Base-by-base conservation (phyloP, 2,329 filamentous ascomycete genomes). In the Penicillium sp. region DNA sequence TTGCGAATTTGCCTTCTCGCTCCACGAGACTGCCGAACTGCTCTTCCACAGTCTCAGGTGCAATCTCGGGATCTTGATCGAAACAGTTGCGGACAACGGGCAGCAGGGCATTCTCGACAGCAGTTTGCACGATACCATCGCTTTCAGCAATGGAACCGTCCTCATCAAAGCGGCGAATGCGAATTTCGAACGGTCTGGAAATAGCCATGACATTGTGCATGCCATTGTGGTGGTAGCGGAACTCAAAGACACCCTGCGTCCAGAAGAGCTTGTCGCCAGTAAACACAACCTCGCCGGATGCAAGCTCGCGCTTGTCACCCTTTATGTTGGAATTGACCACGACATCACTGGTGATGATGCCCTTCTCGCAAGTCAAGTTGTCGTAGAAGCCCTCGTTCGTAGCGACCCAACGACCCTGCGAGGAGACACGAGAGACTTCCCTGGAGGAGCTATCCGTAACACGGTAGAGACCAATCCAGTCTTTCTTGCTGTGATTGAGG, bases 401-500 rank as follows among this genome's bases (percentile, higher is more conserved):
- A 0, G 92, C 88, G 31, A 90, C 80, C 94, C 94, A 99, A 52
- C 94, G 85, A 34, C 93, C 92, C 50, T 93, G 85, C 1, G 90
- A 95, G 4, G 90, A 85, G 9, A 96, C 84, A 47, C 89, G 86
- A 2, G 94, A 96, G 13, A 87, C 78, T 36, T 96, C 89, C 38
- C 93, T 85, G 7, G 89, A 94, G 6, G 85, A 83, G 67, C 96
- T 99, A 73, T 97, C 93, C 3, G 90, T 91, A 2, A 99, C 90
- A 83, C 92, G 91, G 77, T 97, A 99, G 6, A 99, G 80, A 4
- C 93, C 93, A 48, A 99, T 86, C 94, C 94, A 99, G 71, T 99
- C 94, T 65, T 87, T 88, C 69, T 88, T 91, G 74, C 86, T 87
- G 73, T 97, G 94, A 59, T 91, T 89, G 34, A 85, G 79, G 0